These are phyloP conservation scores for Phlyctochytrium arcticum DNA, from an alignment of 192 early-diverging fungal species.

Conservation along the genomic window DNA sequence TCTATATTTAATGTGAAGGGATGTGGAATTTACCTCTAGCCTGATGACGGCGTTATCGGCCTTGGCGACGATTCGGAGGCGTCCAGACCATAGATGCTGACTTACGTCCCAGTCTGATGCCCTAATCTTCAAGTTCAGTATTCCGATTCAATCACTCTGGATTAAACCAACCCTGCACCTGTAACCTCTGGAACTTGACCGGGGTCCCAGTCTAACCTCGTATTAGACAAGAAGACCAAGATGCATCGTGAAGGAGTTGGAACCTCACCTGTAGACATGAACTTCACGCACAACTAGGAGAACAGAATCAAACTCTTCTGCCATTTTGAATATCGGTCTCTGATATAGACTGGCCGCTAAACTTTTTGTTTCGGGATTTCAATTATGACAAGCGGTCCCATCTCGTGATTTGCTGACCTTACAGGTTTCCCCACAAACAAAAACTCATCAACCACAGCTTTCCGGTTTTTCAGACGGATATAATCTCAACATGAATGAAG, in stretches of 20 bases:
- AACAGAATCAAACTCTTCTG: conserved; percentile 72
- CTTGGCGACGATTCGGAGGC: conserved; percentile 65
- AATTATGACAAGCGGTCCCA: too few relatives aligned
- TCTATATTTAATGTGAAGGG: too few relatives aligned
- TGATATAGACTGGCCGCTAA: too few relatives aligned
- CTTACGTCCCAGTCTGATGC: conserved; percentile 81
- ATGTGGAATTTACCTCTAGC: conserved; percentile 66
- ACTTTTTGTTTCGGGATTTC: too few relatives aligned
- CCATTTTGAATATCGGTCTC: too few relatives aligned
- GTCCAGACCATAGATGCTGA: conserved; percentile 73
- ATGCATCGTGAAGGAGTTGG: neutral
- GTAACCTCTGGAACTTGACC: conserved; percentile 61
- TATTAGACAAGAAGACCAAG: neutral
- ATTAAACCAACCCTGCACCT: conserved; percentile 29
- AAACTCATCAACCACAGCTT: too few relatives aligned
- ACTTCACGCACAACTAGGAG: conserved; percentile 76
- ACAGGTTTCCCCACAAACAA: too few relatives aligned
- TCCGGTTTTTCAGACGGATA: too few relatives aligned
- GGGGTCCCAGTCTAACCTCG: conserved; percentile 61
- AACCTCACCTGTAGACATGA: conserved; percentile 49
- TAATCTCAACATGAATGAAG: too few relatives aligned
- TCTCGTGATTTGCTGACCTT: too few relatives aligned
- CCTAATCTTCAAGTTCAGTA: conserved; percentile 23
- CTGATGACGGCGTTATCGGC: conserved; percentile 67
- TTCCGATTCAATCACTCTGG: neutral